A percentile compares a stretch with the other conserved stretches of the same genome.
phyloP scores from a whole-genome alignment of 139 green algal species.

The Volvox reticuliferus region DNA sequence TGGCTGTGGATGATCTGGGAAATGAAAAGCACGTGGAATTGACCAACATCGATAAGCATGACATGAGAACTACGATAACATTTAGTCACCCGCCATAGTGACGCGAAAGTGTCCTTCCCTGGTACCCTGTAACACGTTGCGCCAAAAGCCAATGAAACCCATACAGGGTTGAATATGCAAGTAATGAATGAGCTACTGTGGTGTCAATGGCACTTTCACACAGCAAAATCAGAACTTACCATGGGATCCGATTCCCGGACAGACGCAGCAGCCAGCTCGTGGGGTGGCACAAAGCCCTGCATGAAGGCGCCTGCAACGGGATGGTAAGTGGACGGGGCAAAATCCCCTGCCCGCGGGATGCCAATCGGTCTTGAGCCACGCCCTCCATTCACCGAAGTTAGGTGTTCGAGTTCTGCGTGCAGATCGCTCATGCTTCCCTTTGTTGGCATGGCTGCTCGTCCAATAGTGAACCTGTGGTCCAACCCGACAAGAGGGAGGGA shows the following conservation, averaged over 20 bases:
- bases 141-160: too few species aligned
- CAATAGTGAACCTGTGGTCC: conserved; percentile 22
- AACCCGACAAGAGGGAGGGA: not conserved
- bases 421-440: not conserved
- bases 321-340: not conserved
- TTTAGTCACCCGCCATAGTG: too few species aligned
- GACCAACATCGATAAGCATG: too few species aligned
- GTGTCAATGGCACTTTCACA: too few species aligned
- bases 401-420: conserved; percentile 15
- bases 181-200: too few species aligned
- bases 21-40: too few species aligned
- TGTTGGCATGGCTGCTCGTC: not conserved
- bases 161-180: too few species aligned
- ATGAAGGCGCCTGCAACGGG: conserved; percentile 26
- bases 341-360: not conserved
- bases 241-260: conserved; percentile 1
- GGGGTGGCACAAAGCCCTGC: conserved; percentile 34
- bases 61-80: too few species aligned
- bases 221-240: not conserved
- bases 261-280: conserved; percentile 7
- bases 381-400: not conserved
- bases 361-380: conserved; percentile 29
- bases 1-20: conserved; percentile 30
- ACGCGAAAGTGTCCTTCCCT: too few species aligned
- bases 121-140: too few species aligned